phyloP scores from a whole-genome alignment of 768 basidiomycete species.

The Lactarius trivialis region DNA sequence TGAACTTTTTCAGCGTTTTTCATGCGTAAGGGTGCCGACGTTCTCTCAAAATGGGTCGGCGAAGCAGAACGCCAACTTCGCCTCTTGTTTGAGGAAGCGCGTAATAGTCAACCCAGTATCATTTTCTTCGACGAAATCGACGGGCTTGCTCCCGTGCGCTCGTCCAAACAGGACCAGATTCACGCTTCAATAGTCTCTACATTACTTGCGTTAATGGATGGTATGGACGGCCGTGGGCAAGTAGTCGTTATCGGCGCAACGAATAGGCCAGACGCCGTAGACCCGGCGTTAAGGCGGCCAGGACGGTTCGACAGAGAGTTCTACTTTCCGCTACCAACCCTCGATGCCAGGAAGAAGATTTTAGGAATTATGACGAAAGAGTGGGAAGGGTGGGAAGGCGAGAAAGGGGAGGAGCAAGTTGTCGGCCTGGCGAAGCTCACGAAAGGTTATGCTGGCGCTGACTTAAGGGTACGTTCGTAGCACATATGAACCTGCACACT shows the following conservation, averaged over 20 bases:
- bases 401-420: conserved; percentile 41
- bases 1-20: conserved; percentile 68
- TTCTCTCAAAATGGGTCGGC: conserved; percentile 97
- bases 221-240: conserved; percentile 97
- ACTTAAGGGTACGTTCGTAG: conserved; percentile 66
- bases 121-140: conserved; percentile 99
- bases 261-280: conserved; percentile 95
- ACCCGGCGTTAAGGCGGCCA: conserved; percentile 88
- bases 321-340: conserved; percentile 86
- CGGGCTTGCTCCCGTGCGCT: conserved; percentile 94
- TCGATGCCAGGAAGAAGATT: conserved; percentile 84
- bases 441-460: conserved; percentile 97
- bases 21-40: conserved; percentile 99
- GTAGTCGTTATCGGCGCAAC: conserved; percentile 98
- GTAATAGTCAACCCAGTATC: conserved; percentile 87
- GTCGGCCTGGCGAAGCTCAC: conserved; percentile 80
- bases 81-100: conserved; percentile 92
- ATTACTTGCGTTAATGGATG: conserved; percentile 94
- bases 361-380: conserved; percentile 82
- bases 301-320: conserved; percentile 97
- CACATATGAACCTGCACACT: conserved; percentile 6
- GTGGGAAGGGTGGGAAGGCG: conserved; percentile 78
- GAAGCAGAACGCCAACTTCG: conserved; percentile 96
- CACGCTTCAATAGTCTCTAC: conserved; percentile 98
- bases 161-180: conserved; percentile 98